phyloP scores from a whole-genome alignment of 257 asterid species.

The Jacaranda copaia region DNA sequence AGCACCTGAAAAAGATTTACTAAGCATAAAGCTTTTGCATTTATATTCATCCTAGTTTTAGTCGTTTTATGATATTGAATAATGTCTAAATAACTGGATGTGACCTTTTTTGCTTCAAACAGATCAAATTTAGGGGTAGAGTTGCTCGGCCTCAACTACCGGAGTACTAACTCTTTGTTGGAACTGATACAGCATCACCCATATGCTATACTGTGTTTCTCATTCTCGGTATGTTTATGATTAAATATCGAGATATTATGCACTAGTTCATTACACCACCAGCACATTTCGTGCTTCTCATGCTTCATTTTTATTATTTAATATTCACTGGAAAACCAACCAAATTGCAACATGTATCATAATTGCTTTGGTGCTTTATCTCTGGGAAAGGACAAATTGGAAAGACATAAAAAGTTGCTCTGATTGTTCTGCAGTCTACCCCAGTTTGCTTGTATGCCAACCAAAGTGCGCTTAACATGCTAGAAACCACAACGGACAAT shows the following conservation, averaged over 20 bases:
- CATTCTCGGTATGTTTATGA: slow-evolving; percentile 32
- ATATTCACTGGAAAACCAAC: too few species aligned
- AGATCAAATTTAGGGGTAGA: slow-evolving; percentile 32
- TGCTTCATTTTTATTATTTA: not conserved
- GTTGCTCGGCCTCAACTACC: slow-evolving; percentile 6
- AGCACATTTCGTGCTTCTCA: not conserved
- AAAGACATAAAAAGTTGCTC: not conserved
- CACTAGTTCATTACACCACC: not conserved
- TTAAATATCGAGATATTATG: not conserved
- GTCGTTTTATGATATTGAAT: not conserved
- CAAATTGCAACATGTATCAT: too few species aligned
- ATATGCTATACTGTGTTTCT: slow-evolving; percentile 34
- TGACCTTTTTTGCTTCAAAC: slow-evolving; percentile 5
- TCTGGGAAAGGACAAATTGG: too few species aligned
- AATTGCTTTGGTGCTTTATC: too few species aligned
- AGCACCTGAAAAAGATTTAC: not conserved
- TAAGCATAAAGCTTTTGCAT: not conserved
- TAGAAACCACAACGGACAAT: slow-evolving; percentile 8
- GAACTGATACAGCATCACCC: slow-evolving; percentile 28
- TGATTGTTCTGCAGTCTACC: slow-evolving; percentile 11
- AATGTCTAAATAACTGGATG: not conserved
- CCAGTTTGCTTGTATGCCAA: slow-evolving; percentile 29
- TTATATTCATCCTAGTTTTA: not conserved
- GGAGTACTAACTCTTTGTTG: not conserved
- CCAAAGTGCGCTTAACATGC: slow-evolving; percentile 27